Evolutionary conservation across 345 rosid genomes (phyloP).

Genomic region (Aethionema arabicum): DNA sequence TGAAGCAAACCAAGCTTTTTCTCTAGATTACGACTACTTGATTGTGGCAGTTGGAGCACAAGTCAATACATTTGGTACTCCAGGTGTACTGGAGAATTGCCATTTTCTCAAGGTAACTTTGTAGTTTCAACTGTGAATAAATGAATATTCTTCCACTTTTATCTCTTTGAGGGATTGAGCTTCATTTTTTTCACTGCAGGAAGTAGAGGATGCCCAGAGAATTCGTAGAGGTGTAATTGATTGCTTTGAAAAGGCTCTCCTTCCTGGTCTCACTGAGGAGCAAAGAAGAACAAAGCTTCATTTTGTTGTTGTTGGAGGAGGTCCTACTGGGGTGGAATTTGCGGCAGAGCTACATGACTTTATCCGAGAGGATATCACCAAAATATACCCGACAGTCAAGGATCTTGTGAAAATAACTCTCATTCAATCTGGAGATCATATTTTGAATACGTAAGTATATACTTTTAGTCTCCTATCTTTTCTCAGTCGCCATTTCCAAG

Average conservation of each 20-base stretch:
- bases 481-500: background rate
- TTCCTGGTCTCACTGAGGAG: constrained; percentile 83
- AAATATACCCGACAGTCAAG: constrained; percentile 69
- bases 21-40: constrained; percentile 81
- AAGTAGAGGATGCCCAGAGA: constrained; percentile 94
- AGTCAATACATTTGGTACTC: constrained; percentile 89
- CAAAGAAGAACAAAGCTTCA: constrained; percentile 75
- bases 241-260: constrained; percentile 86
- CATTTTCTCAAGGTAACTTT: constrained; percentile 77
- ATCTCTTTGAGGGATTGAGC: background rate
- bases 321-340: constrained; percentile 99
- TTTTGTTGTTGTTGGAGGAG: constrained; percentile 95
- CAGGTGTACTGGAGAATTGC: constrained; percentile 93
- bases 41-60: constrained; percentile 89
- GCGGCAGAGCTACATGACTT: constrained; percentile 97
- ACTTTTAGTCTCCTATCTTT: constrained; percentile 7
- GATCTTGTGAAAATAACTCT: constrained; percentile 70
- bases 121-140: background rate
- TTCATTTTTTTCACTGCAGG: constrained; percentile 44
- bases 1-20: constrained; percentile 58
- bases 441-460: constrained; percentile 68
- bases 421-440: constrained; percentile 96
- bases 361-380: constrained; percentile 65
- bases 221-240: constrained; percentile 79
- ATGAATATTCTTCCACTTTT: background rate